Conservation (phyloP, 345 rosid species). For the Ricinus communis region DNA sequence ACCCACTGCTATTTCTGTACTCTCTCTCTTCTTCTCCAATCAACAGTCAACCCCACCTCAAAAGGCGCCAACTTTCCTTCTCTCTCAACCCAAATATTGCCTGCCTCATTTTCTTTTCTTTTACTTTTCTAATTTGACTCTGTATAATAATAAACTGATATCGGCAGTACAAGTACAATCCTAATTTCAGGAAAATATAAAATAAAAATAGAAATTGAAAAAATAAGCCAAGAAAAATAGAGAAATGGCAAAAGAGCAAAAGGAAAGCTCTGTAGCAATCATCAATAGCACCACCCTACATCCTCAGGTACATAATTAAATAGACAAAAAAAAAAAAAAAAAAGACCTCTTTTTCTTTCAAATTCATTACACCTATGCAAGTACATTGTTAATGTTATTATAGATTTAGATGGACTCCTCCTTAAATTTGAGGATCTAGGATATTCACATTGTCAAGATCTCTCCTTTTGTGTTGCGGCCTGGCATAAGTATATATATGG, state of each 20-base stretch:
- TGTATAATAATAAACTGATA: background rate
- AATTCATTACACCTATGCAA: background rate
- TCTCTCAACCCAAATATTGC: background rate
- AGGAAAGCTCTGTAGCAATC: constrained; percentile 13
- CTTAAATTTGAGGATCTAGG: background rate
- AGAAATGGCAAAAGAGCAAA: constrained; percentile 20
- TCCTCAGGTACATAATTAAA: constrained; percentile 16
- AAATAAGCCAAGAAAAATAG: background rate
- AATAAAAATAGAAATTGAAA: too few species aligned
- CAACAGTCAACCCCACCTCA: constrained; percentile 11
- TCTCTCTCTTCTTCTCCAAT: background rate
- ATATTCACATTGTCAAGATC: background rate
- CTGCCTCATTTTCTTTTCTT: background rate
- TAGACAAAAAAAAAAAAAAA: too few species aligned
- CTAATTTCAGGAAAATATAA: background rate
- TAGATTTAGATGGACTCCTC: too few species aligned
- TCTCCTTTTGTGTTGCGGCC: too few species aligned
- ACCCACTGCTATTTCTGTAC: background rate
- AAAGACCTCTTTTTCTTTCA: background rate
- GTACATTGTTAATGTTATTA: background rate
- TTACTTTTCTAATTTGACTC: too few species aligned
- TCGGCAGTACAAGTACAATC: constrained; percentile 1
- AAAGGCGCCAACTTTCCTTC: constrained; percentile 8
- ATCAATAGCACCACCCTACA: constrained; percentile 11
- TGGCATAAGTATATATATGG: background rate